These are phyloP conservation scores for Penicillium sp. DNA, from an alignment of 2,329 filamentous ascomycete species.

Conservation along the genomic window DNA sequence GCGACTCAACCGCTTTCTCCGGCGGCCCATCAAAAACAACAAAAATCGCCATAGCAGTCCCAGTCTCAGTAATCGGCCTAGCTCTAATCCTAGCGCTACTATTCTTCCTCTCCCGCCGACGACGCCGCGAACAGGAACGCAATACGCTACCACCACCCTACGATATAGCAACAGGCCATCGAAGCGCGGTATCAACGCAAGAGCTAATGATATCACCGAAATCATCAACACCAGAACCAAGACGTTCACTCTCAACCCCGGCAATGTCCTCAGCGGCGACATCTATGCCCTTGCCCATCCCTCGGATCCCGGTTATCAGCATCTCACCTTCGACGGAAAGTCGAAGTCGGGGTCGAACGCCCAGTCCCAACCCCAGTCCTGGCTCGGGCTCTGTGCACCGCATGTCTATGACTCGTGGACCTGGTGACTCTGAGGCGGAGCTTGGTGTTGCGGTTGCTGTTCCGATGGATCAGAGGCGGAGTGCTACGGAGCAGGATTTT, in stretches of 20 bases:
- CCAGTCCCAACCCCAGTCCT: neutral
- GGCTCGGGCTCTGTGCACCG: neutral
- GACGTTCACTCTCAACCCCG: neutral
- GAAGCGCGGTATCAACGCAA: constrained; percentile 13
- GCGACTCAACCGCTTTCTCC: constrained; percentile 5
- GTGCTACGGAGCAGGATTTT: constrained; percentile 13
- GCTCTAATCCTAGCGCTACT: constrained; percentile 25
- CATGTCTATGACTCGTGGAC: neutral
- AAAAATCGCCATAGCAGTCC: constrained; percentile 37
- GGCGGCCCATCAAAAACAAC: constrained; percentile 20
- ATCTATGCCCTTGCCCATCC: neutral
- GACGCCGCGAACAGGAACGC: constrained; percentile 14
- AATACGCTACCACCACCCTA: constrained; percentile 7
- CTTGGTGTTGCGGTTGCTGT: constrained; percentile 15
- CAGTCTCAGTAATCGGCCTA: constrained; percentile 32
- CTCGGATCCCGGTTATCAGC: constrained; percentile 10
- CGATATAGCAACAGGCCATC: constrained; percentile 10
- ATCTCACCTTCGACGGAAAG: constrained; percentile 2
- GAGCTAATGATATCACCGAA: constrained; percentile 12
- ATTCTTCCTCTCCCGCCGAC: constrained; percentile 29
- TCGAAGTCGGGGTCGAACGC: neutral
- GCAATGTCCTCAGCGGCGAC: neutral
- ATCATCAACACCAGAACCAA: neutral
- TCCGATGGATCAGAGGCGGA: constrained; percentile 13
- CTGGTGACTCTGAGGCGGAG: constrained; percentile 8